Percentiles rank a stretch among this genome's conserved stretches.
phyloP scores from a whole-genome alignment of 352 stramenopile species.

The Globisporangium paddicum region DNA sequence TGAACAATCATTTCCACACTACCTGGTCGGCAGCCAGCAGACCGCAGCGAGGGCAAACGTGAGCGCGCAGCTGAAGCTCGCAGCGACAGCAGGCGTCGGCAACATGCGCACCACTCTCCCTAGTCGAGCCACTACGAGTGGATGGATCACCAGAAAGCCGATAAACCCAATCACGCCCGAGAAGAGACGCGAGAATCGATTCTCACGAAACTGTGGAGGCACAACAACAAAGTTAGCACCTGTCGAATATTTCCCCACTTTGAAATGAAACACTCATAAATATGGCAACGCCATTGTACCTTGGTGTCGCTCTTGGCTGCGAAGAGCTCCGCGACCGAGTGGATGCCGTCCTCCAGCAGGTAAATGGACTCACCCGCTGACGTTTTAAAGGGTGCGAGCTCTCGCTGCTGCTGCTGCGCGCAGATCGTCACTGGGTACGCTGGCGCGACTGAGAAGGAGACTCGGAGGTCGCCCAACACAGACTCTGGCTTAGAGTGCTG shows the following conservation, averaged over 20 bases:
- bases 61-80: conserved; percentile 36
- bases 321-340: conserved; percentile 41
- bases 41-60: conserved; percentile 42
- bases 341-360: conserved; percentile 59
- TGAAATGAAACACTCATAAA: not conserved
- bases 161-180: conserved; percentile 59
- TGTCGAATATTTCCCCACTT: not conserved
- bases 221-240: not conserved
- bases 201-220: conserved; percentile 43
- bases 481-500: conserved; percentile 6
- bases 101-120: conserved; percentile 22
- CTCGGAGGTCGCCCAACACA: conserved; percentile 50
- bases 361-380: conserved; percentile 40
- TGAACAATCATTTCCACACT: not conserved
- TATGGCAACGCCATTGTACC: conserved; percentile 15
- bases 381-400: conserved; percentile 38
- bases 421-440: conserved; percentile 69
- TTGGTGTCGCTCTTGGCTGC: conserved; percentile 36
- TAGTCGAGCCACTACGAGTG: conserved; percentile 24
- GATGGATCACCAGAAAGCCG: conserved; percentile 52
- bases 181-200: conserved; percentile 63
- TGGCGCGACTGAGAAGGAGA: conserved; percentile 61
- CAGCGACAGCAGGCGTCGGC: conserved; percentile 46
- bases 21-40: conserved; percentile 54
- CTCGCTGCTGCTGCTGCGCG: conserved; percentile 31